These are phyloP conservation scores for Yamadazyma membranifaciens DNA, from an alignment of 1,139 yeast genomes.

Conservation along the genomic window DNA sequence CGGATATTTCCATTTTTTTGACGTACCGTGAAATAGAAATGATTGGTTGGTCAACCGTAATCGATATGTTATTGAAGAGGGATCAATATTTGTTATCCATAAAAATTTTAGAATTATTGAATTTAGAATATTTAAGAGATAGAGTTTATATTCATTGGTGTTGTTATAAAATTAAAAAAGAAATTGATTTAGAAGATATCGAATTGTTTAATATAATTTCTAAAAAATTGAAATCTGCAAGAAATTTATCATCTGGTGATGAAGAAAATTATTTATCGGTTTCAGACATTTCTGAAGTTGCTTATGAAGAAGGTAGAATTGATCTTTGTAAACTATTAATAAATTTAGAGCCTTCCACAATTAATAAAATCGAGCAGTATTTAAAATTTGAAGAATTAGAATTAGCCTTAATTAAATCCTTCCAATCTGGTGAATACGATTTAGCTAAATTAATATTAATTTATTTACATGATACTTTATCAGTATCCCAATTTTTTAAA, in stretches of 20 bases:
- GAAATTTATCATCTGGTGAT: conserved; percentile 5
- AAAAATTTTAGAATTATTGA: conserved; percentile 54
- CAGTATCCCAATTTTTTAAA: conserved; percentile 40
- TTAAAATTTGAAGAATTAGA: conserved; percentile 72
- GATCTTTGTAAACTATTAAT: conserved; percentile 64
- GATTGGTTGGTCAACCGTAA: conserved; percentile 53
- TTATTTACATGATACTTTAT: conserved; percentile 41
- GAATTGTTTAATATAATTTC: conserved; percentile 53
- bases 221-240: conserved; percentile 36
- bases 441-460: conserved; percentile 61
- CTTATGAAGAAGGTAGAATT: conserved; percentile 81
- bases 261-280: conserved; percentile 47
- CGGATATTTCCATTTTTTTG: conserved; percentile 66
- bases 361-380: conserved; percentile 61
- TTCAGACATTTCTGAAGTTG: conserved; percentile 63
- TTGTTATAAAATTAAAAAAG: conserved; percentile 59
- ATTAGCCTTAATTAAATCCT: conserved; percentile 66
- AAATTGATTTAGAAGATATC: conserved; percentile 54
- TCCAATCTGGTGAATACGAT: conserved; percentile 65
- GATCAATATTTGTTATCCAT: conserved; percentile 64
- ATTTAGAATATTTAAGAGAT: conserved; percentile 47
- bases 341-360: conserved; percentile 65
- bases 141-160: conserved; percentile 80
- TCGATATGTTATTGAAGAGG: conserved; percentile 59
- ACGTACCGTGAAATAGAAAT: conserved; percentile 54